phyloP scores from a whole-genome alignment of 495 filamentous ascomycete species.

The Aspergillus olivimuriae region DNA sequence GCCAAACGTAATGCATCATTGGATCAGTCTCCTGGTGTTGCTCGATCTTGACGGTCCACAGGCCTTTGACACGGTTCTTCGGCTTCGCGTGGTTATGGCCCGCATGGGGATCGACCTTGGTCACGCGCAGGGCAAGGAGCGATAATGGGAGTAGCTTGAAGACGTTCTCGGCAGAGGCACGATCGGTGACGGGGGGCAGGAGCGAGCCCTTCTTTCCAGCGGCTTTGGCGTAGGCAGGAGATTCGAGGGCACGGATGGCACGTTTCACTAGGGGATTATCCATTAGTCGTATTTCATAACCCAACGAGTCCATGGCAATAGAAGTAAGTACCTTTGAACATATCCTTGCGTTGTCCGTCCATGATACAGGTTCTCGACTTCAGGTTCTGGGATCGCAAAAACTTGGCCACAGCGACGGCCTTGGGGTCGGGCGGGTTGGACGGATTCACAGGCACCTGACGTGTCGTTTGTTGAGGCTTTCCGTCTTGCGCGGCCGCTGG shows the following conservation, averaged over 20 bases:
- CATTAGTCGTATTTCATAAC: too few species aligned
- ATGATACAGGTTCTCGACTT: conserved; percentile 90
- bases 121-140: conserved; percentile 87
- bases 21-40: conserved; percentile 90
- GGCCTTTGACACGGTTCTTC: conserved; percentile 85
- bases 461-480: conserved; percentile 34
- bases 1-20: conserved; percentile 92
- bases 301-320: too few species aligned
- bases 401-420: conserved; percentile 84
- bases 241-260: conserved; percentile 87
- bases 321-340: conserved; percentile 75
- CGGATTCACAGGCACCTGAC: conserved; percentile 52
- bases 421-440: conserved; percentile 75
- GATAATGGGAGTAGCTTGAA: conserved; percentile 96
- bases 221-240: conserved; percentile 80
- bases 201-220: conserved; percentile 75
- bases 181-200: conserved; percentile 81
- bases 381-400: conserved; percentile 74
- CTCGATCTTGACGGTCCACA: conserved; percentile 95
- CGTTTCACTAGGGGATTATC: conserved; percentile 99
- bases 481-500: conserved; percentile 9
- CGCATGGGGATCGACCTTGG: conserved; percentile 67
- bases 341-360: conserved; percentile 94
- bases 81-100: conserved; percentile 73
- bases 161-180: conserved; percentile 77